phyloP scores from a whole-genome alignment of 768 basidiomycete genomes.

The Lactarius indigo region DNA sequence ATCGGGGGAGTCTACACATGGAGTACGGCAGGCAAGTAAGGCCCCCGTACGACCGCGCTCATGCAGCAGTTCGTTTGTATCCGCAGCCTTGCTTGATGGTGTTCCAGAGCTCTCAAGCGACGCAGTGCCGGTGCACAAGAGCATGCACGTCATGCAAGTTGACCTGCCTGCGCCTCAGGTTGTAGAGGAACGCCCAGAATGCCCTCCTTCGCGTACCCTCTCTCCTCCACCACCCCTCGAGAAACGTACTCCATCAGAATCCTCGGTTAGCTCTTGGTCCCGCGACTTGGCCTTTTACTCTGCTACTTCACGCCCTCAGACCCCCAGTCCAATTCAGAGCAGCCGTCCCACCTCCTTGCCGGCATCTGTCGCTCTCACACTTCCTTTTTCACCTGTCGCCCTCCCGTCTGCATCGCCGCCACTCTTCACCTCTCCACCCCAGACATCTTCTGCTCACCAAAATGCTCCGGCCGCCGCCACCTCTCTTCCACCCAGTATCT shows the following conservation, averaged over 20 bases:
- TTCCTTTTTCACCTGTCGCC: neutral
- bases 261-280: constrained; percentile 19
- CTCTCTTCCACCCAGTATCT: constrained; percentile 7
- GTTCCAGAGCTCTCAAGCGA: constrained; percentile 2
- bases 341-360: constrained; percentile 16
- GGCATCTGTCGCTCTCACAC: constrained; percentile 6
- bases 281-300: constrained; percentile 18
- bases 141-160: constrained; percentile 21
- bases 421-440: constrained; percentile 14
- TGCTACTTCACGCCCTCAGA: constrained; percentile 19
- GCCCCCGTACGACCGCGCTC: constrained; percentile 13
- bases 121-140: constrained; percentile 9
- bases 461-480: neutral
- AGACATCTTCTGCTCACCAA: neutral
- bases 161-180: constrained; percentile 10
- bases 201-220: neutral
- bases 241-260: constrained; percentile 15
- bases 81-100: constrained; percentile 11
- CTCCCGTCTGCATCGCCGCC: neutral
- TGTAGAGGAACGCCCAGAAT: constrained; percentile 3
- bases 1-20: constrained; percentile 9
- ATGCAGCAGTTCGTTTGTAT: constrained; percentile 20
- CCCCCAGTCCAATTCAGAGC: constrained; percentile 17
- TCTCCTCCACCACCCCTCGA: constrained; percentile 7
- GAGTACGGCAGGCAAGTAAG: neutral